Percentiles rank a stretch among this genome's conserved stretches.
phyloP scores from a whole-genome alignment of 1,284 basidiomycete species.

The Irpex sp. region DNA sequence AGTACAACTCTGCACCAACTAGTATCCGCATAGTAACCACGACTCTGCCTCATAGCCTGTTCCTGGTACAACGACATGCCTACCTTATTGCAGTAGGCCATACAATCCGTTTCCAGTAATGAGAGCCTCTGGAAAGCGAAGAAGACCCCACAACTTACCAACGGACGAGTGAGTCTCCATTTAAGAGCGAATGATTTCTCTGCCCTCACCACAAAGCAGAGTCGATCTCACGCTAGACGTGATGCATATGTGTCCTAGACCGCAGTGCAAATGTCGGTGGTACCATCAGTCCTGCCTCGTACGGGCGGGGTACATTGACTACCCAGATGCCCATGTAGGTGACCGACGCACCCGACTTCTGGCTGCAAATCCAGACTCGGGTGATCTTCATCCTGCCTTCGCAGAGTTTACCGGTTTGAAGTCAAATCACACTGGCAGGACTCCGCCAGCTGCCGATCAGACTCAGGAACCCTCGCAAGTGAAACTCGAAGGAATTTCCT shows the following conservation, averaged over 20 bases:
- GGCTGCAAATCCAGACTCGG: conserved; percentile 18
- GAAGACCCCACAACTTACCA: background rate
- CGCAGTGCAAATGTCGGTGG: conserved; percentile 20
- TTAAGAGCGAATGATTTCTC: background rate
- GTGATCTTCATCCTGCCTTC: conserved; percentile 8
- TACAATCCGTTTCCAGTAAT: conserved; percentile 22
- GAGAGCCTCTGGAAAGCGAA: background rate
- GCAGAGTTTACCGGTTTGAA: conserved; percentile 1
- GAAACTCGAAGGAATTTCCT: background rate
- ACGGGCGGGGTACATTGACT: conserved; percentile 7
- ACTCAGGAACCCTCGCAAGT: background rate
- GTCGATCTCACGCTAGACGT: conserved; percentile 1
- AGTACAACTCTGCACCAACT: background rate
- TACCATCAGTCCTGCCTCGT: conserved; percentile 21
- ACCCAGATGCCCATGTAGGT: background rate
- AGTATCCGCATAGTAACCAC: background rate
- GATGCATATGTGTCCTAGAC: conserved; percentile 26
- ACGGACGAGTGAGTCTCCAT: background rate
- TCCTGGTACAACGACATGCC: conserved; percentile 12
- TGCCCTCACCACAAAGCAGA: background rate
- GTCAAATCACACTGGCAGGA: background rate
- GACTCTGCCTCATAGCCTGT: background rate
- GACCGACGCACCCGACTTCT: conserved; percentile 19
- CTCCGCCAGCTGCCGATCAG: background rate
- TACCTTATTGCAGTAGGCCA: conserved; percentile 4